Percentiles rank a stretch among this genome's conserved stretches.
These are phyloP conservation scores for Carex scoparia DNA, from an alignment of 176 grass and related monocot genomes.

Conservation along the genomic window DNA sequence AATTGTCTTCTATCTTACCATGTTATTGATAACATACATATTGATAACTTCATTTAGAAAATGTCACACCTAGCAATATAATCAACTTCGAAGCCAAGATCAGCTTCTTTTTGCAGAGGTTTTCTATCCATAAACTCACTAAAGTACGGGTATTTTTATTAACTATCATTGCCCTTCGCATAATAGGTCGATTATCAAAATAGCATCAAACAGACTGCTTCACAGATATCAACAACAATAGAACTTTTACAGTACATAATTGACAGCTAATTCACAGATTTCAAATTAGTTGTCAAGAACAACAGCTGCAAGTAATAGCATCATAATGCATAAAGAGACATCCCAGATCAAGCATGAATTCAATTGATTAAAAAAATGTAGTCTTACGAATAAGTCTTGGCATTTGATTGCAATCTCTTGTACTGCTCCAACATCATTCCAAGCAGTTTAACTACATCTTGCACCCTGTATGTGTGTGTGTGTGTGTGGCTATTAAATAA, in stretches of 20 bases:
- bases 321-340: constrained; percentile 41
- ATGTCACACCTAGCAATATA: constrained; percentile 77
- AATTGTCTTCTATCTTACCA: background rate
- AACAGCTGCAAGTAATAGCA: constrained; percentile 4
- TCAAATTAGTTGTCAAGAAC: background rate
- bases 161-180: constrained; percentile 75
- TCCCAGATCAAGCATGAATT: no score
- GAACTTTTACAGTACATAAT: constrained; percentile 38
- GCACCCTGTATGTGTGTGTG: constrained; percentile 37
- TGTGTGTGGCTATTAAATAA: background rate
- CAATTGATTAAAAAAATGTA: background rate
- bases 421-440: constrained; percentile 96
- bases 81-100: constrained; percentile 89
- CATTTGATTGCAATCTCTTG: constrained; percentile 86
- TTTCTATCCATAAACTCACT: constrained; percentile 93
- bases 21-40: background rate
- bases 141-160: constrained; percentile 90
- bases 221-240: background rate
- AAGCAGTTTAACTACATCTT: constrained; percentile 75
- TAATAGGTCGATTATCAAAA: constrained; percentile 24
- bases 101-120: constrained; percentile 97
- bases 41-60: background rate
- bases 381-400: constrained; percentile 83
- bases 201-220: constrained; percentile 30
- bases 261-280: background rate